phyloP scores from a whole-genome alignment of 1,284 basidiomycete genomes.

The Leccinum huronense region DNA sequence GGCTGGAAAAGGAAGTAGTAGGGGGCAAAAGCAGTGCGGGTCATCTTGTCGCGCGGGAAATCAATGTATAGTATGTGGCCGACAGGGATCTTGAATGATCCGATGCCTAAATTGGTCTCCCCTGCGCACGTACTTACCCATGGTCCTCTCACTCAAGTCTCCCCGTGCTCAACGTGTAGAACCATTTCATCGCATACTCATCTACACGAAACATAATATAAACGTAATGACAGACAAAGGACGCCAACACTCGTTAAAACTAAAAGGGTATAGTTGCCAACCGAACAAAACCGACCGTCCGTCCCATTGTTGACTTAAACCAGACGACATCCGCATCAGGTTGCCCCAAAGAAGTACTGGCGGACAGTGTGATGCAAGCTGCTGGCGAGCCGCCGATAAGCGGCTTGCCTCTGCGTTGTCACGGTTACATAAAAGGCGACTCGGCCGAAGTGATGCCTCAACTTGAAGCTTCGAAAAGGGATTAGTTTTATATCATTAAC shows the following conservation, averaged over 20 bases:
- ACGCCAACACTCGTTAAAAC: not conserved
- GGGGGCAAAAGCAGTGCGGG: not conserved
- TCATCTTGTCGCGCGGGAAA: not conserved
- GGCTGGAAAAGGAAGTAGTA: not conserved
- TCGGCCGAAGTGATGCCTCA: too few species aligned
- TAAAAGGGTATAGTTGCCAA: not conserved
- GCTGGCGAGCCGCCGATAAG: too few species aligned
- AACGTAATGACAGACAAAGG: not conserved
- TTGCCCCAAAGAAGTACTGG: not conserved
- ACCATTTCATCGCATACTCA: not conserved
- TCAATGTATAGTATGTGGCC: not conserved
- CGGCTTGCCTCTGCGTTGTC: too few species aligned
- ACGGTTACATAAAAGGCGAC: too few species aligned
- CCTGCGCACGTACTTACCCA: too few species aligned
- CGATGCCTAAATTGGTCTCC: not conserved
- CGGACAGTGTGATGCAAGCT: not conserved
- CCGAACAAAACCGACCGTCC: not conserved
- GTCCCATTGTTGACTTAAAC: not conserved
- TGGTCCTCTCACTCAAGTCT: too few species aligned
- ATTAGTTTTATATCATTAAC: constrained; percentile 7
- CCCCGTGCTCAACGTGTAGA: not conserved
- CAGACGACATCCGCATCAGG: not conserved
- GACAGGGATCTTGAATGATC: not conserved
- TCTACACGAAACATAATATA: not conserved
- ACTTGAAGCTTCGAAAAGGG: not conserved